Evolutionary conservation across 495 filamentous ascomycete genomes (phyloP).

Genomic region (Xylaria telfairii): DNA sequence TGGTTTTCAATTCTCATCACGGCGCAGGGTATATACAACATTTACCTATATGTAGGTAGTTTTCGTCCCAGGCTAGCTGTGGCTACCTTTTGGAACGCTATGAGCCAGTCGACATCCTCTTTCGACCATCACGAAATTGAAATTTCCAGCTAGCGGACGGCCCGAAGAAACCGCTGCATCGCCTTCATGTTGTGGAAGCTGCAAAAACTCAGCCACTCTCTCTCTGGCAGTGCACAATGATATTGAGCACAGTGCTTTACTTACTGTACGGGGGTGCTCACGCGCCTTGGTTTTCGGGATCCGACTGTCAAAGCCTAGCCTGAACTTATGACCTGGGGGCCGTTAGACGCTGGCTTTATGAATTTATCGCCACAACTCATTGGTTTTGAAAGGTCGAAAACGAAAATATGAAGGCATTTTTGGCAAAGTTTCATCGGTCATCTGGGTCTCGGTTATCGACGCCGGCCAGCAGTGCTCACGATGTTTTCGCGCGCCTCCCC

Average conservation of each 20-base stretch:
- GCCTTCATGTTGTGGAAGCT: not conserved
- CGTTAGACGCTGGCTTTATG: not conserved
- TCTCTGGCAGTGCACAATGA: not conserved
- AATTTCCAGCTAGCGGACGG: not conserved
- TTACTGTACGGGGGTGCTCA: constrained; percentile 10
- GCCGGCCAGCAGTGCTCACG: constrained; percentile 13
- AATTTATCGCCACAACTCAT: not conserved
- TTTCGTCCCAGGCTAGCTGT: not conserved
- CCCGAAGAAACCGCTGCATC: not conserved
- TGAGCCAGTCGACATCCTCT: not conserved
- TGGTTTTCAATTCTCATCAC: not conserved
- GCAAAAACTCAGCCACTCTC: constrained; percentile 5
- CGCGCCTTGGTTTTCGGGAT: not conserved
- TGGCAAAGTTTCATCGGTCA: constrained; percentile 20
- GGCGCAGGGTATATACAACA: not conserved
- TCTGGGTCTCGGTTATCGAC: not conserved
- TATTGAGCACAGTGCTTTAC: not conserved
- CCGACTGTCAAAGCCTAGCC: not conserved
- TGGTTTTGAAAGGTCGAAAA: not conserved
- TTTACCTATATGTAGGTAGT: not conserved
- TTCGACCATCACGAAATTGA: not conserved
- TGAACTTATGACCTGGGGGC: not conserved
- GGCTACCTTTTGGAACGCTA: not conserved
- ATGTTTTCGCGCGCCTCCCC: constrained; percentile 38
- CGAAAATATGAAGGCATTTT: constrained; percentile 20